phyloP scores from a whole-genome alignment of 192 early-diverging fungal species.

The Backusella morwellensis region DNA sequence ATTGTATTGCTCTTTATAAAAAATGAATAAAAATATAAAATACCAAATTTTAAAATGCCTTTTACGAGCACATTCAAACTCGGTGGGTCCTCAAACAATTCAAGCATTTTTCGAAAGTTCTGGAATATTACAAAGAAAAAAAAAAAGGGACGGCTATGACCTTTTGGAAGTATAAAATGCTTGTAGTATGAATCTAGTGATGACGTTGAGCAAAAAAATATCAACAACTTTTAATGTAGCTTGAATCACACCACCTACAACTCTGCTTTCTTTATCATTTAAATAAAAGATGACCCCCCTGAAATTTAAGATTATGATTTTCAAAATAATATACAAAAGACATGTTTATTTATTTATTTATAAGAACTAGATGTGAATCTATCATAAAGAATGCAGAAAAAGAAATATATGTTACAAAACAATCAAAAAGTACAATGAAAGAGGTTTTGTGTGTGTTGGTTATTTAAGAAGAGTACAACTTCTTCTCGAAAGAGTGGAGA shows the following conservation, averaged over 20 bases:
- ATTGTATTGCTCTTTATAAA: background rate
- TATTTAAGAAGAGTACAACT: constrained; percentile 53
- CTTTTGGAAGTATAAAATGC: too few species aligned
- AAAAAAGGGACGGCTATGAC: too few species aligned
- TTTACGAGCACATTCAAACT: too few species aligned
- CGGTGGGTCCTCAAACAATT: too few species aligned
- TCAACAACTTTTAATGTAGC: background rate
- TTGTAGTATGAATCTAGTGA: background rate
- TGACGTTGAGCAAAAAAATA: background rate
- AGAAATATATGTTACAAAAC: background rate
- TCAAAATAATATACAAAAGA: background rate
- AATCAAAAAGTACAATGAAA: background rate
- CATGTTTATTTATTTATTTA: constrained; percentile 4
- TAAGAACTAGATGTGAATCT: background rate
- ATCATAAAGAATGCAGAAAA: background rate
- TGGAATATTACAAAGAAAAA: too few species aligned
- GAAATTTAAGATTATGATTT: too few species aligned
- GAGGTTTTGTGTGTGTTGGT: background rate
- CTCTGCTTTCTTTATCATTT: too few species aligned
- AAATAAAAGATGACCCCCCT: too few species aligned
- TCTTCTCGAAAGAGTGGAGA: constrained; percentile 81
- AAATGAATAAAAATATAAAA: background rate
- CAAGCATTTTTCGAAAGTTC: too few species aligned
- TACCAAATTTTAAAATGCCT: background rate
- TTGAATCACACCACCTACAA: too few species aligned